Conservation (phyloP, 129 eudicot genomes). For the Flaveria bidentis region DNA sequence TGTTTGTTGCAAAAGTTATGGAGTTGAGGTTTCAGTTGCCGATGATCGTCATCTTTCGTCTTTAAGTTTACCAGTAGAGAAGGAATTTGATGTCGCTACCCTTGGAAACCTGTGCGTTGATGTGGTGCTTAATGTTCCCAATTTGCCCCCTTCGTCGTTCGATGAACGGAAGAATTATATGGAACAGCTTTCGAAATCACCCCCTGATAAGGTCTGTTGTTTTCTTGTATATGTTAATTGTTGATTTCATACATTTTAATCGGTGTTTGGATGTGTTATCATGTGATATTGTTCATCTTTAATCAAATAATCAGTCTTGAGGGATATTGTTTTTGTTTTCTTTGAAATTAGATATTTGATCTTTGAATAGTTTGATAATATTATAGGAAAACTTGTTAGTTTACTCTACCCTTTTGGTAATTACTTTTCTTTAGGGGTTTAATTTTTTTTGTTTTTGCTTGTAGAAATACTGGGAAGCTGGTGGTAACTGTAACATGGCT, state of each 20-base stretch:
- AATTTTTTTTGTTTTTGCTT: slow-evolving; percentile 27
- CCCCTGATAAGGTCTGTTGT: slow-evolving; percentile 71
- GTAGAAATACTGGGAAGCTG: slow-evolving; percentile 96
- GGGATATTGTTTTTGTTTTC: no score
- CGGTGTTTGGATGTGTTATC: no score
- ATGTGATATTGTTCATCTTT: no score
- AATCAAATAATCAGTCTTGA: no score
- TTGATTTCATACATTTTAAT: no score
- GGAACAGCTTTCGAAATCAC: slow-evolving; percentile 69
- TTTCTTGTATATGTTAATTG: neutral
- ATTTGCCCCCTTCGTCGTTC: slow-evolving; percentile 62
- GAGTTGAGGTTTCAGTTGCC: slow-evolving; percentile 41
- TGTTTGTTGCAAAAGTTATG: slow-evolving; percentile 41
- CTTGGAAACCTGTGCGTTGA: slow-evolving; percentile 89
- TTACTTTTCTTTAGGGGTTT: neutral
- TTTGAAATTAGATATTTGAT: no score
- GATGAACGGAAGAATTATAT: slow-evolving; percentile 68
- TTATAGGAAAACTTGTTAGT: neutral
- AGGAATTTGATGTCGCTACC: slow-evolving; percentile 77
- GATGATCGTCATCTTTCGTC: slow-evolving; percentile 27
- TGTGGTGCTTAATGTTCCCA: slow-evolving; percentile 72
- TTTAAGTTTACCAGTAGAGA: slow-evolving; percentile 34
- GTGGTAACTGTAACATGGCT: slow-evolving; percentile 95
- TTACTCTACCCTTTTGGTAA: slow-evolving; percentile 3
- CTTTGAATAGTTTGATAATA: no score